Conservation (phyloP, 495 filamentous ascomycete species). For the Daldinia caldariorum region DNA sequence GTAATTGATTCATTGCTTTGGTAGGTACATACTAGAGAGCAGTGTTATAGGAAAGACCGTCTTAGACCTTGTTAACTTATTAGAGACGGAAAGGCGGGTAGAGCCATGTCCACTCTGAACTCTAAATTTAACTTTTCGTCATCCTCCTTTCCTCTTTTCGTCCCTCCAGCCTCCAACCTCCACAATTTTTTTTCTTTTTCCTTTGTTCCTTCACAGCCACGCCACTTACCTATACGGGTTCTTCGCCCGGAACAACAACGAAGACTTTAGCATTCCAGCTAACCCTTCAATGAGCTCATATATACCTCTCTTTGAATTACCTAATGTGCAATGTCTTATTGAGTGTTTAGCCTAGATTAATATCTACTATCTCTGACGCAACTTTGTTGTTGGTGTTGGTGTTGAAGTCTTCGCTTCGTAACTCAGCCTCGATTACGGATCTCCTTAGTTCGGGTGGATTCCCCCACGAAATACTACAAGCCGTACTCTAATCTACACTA, state of each 20-base stretch:
- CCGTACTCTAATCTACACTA: background rate
- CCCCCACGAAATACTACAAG: background rate
- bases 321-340: no score
- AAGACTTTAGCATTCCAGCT: background rate
- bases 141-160: background rate
- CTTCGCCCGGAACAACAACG: background rate
- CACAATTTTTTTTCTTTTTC: background rate
- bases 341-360: no score
- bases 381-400: background rate
- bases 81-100: constrained; percentile 5
- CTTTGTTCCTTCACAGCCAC: background rate
- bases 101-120: constrained; percentile 7
- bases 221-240: background rate
- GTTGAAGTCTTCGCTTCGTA: no score
- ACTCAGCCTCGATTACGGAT: constrained; percentile 2
- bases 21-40: no score
- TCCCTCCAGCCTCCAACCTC: background rate
- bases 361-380: background rate
- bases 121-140: constrained; percentile 13
- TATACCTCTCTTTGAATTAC: no score
- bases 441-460: background rate
- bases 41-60: no score
- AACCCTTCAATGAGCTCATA: background rate
- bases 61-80: background rate
- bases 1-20: no score